Evolutionary conservation across 495 filamentous ascomycete genomes (phyloP).

Genomic region (Chaetomium fimeti): DNA sequence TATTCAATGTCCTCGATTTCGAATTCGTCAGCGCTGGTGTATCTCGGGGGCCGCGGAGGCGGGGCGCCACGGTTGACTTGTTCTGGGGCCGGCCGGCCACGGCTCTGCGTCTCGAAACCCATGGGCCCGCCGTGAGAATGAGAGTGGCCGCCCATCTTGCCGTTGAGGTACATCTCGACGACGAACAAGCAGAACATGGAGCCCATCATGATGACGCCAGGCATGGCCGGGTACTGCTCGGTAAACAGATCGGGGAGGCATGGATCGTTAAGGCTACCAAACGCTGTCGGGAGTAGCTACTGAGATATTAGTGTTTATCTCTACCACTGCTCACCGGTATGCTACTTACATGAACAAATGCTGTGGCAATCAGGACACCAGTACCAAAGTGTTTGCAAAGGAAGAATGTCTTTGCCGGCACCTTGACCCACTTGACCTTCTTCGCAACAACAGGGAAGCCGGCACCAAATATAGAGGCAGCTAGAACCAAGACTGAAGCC

Average conservation of each 20-base stretch:
- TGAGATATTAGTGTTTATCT: constrained; percentile 3
- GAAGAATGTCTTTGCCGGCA: constrained; percentile 54
- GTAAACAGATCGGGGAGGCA: constrained; percentile 59
- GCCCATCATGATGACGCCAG: constrained; percentile 59
- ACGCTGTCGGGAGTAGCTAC: constrained; percentile 57
- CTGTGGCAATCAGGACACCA: constrained; percentile 66
- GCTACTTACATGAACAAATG: constrained; percentile 63
- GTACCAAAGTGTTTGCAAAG: constrained; percentile 66
- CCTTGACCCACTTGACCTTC: constrained; percentile 55
- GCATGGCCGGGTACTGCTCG: constrained; percentile 56
- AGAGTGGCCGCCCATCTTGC: constrained; percentile 43
- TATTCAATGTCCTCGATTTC: constrained; percentile 38
- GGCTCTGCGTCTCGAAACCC: constrained; percentile 40
- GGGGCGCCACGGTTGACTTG: not conserved
- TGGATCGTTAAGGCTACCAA: constrained; percentile 55
- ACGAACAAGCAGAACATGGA: constrained; percentile 57
- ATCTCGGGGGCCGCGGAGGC: constrained; percentile 33
- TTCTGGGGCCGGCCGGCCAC: constrained; percentile 1
- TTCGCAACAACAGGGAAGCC: constrained; percentile 56
- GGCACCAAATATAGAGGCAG: constrained; percentile 46
- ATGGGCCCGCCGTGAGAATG: constrained; percentile 49
- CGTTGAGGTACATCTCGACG: constrained; percentile 56
- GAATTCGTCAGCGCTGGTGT: constrained; percentile 32
- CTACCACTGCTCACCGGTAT: not conserved
- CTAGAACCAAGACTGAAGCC: constrained; percentile 40